Percentiles rank a stretch among this genome's conserved stretches.
phyloP scores from a whole-genome alignment of 768 basidiomycete genomes.

The Suillus bovinus region DNA sequence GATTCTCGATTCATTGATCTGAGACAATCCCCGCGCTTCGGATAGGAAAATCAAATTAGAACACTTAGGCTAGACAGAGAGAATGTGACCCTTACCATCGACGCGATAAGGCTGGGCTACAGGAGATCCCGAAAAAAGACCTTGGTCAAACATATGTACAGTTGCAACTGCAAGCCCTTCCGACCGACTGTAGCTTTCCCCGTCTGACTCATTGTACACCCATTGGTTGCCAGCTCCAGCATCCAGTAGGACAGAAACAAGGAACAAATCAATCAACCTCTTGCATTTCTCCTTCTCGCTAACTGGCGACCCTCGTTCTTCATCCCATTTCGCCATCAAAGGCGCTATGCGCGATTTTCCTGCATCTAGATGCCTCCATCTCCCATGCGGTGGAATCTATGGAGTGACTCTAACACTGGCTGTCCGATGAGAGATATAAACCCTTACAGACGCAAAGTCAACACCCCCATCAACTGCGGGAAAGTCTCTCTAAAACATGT shows the following conservation, averaged over 20 bases:
- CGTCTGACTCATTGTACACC: conserved; percentile 66
- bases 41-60: not conserved
- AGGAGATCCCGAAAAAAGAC: conserved; percentile 73
- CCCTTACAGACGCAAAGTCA: conserved; percentile 60
- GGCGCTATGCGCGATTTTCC: conserved; percentile 63
- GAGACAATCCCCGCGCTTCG: conserved; percentile 69
- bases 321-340: conserved; percentile 57
- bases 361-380: conserved; percentile 87
- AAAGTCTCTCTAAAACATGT: conserved; percentile 70
- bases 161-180: conserved; percentile 91
- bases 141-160: conserved; percentile 83
- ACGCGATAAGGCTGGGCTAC: conserved; percentile 64
- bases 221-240: conserved; percentile 89
- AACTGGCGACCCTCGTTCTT: conserved; percentile 37
- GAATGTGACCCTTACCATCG: conserved; percentile 55
- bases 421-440: not conserved
- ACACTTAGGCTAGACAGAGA: not conserved
- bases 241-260: conserved; percentile 90
- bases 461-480: conserved; percentile 36
- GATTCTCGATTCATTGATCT: conserved; percentile 59
- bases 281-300: conserved; percentile 62
- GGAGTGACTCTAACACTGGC: conserved; percentile 4
- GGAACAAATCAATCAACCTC: conserved; percentile 85
- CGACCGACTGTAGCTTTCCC: conserved; percentile 58
- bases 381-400: conserved; percentile 84